Percentiles rank a stretch among this genome's conserved stretches.
phyloP scores from a whole-genome alignment of 2,329 filamentous ascomycete species.

The Metarhizium album region DNA sequence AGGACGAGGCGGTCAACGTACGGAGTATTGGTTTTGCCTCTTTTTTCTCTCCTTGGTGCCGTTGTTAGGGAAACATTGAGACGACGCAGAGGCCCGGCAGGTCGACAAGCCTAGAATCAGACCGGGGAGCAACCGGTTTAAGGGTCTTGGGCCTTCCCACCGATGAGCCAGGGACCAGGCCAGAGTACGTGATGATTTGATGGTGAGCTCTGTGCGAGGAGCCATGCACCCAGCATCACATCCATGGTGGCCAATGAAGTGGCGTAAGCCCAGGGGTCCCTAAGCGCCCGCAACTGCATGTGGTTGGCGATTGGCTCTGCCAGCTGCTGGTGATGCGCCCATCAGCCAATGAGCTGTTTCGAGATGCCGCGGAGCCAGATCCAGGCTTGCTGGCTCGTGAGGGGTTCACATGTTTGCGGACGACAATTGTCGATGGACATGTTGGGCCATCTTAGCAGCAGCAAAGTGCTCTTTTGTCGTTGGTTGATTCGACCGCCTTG shows the following conservation, averaged over 20 bases:
- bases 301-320: slow-evolving; percentile 16
- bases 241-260: slow-evolving; percentile 17
- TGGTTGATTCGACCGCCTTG: background rate
- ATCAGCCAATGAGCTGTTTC: slow-evolving; percentile 15
- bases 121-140: slow-evolving; percentile 11
- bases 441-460: background rate
- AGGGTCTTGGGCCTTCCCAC: slow-evolving; percentile 2
- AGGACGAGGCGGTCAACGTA: background rate
- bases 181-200: slow-evolving; percentile 6
- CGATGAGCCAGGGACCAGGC: slow-evolving; percentile 6
- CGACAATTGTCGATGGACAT: background rate
- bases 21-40: background rate
- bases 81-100: background rate
- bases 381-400: slow-evolving; percentile 1
- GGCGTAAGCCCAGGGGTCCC: slow-evolving; percentile 9
- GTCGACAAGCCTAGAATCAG: background rate
- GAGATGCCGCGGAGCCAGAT: background rate
- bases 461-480: background rate
- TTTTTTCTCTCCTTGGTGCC: background rate
- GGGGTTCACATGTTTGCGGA: background rate
- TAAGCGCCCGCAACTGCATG: slow-evolving; percentile 22
- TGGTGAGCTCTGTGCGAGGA: slow-evolving; percentile 6
- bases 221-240: slow-evolving; percentile 5
- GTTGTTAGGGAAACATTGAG: background rate
- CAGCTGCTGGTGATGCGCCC: slow-evolving; percentile 10